Evolutionary conservation across 1,284 basidiomycete genomes (phyloP).

Genomic region (Exobasidium cylindrosporum): DNA sequence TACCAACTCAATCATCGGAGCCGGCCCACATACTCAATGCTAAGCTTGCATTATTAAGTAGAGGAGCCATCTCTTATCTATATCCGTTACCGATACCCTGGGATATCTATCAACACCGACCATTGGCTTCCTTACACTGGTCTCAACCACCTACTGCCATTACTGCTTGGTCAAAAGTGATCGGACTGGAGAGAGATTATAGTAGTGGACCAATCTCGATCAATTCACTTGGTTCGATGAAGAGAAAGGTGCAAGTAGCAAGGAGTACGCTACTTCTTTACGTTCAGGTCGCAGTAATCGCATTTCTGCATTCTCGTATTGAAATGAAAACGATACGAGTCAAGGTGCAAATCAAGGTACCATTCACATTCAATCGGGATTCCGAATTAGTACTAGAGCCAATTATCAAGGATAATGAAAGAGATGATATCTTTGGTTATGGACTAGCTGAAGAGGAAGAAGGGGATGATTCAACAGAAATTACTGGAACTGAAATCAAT

Average conservation of each 20-base stretch:
- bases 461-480: background rate
- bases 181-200: background rate
- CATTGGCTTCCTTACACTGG: background rate
- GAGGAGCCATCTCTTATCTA: background rate
- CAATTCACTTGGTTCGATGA: background rate
- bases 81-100: background rate
- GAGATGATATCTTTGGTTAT: background rate
- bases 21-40: background rate
- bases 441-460: background rate
- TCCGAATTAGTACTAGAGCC: slow-evolving; percentile 1
- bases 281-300: background rate
- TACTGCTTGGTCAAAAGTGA: slow-evolving; percentile 2
- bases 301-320: background rate
- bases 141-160: slow-evolving; percentile 1
- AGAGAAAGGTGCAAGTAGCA: background rate
- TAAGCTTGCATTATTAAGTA: background rate
- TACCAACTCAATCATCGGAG: background rate
- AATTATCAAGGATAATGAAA: background rate
- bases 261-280: background rate
- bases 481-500: background rate
- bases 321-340: slow-evolving; percentile 5
- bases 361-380: slow-evolving; percentile 2
- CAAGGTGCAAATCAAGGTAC: background rate
- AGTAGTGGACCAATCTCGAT: slow-evolving; percentile 6
- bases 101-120: background rate